Conservation (phyloP, 805 yeast species). For the Middelhovenomyces tepae region DNA sequence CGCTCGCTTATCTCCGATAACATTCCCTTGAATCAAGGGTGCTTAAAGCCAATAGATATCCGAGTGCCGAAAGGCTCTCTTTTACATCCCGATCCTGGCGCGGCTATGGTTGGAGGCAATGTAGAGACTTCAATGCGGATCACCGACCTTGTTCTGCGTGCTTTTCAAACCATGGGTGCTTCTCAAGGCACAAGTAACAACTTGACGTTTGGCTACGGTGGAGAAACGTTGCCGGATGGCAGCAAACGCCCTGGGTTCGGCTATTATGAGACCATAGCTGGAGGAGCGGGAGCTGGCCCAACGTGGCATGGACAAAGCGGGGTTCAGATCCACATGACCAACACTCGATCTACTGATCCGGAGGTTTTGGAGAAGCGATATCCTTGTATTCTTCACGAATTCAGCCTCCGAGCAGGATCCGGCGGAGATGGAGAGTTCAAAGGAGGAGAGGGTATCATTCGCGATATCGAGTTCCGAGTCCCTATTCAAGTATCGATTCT, state of each 20-base stretch:
- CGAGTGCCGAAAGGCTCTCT: conserved; percentile 53
- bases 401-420: conserved; percentile 57
- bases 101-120: conserved; percentile 93
- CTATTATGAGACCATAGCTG: conserved; percentile 90
- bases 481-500: conserved; percentile 70
- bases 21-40: conserved; percentile 91
- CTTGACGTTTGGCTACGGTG: conserved; percentile 82
- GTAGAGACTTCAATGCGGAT: conserved; percentile 92
- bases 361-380: conserved; percentile 84
- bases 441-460: conserved; percentile 82
- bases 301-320: conserved; percentile 81
- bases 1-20: conserved; percentile 78
- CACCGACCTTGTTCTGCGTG: conserved; percentile 79
- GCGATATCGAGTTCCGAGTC: conserved; percentile 74
- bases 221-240: conserved; percentile 32
- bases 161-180: conserved; percentile 85
- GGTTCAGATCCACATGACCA: conserved; percentile 92
- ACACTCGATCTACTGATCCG: conserved; percentile 85
- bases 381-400: conserved; percentile 70
- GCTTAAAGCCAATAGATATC: conserved; percentile 69
- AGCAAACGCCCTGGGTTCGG: conserved; percentile 63
- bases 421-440: conserved; percentile 68
- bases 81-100: conserved; percentile 68
- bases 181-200: conserved; percentile 96
- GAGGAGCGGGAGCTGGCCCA: conserved; percentile 90